Evolutionary conservation across 208 protist species (phyloP), one percentile per base, ranked within the genome.

Genomic region (Borovskyia barvae): DNA sequence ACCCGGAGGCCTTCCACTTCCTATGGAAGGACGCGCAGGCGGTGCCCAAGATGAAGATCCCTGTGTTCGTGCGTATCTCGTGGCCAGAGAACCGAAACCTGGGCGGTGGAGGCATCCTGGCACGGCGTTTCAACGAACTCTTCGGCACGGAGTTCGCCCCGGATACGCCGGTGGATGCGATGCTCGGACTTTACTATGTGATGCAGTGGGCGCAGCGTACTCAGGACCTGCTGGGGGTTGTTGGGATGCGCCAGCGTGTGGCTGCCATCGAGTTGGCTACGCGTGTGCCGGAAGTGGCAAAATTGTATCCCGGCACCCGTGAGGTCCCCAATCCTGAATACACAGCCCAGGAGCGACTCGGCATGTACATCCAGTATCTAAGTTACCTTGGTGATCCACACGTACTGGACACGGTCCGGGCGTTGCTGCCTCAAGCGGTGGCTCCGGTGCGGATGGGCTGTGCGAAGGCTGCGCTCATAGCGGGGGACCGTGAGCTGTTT

Each of bases 311-410:
- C 1, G 79, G 72, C 46, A 96, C 90, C 5, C 62, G 84, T 11
- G 90, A 96, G 73, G 77, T 96, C 49, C 90, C 90, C 3, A 96
- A 93, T 62, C 90, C 90, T 0, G 82, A 94, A 73, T 96, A 94
- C 75, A 92, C 80, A 20, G 42, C 73, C 0, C 49, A 71, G 39
- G 90, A 96, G 74, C 79, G 87, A 17, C 66, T 96, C 2, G 90
- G 90, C 3, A 96, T 96, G 90, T 85, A 96, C 59, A 35, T 96
- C 5, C 90, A 96, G 69, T 96, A 96, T 74, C 50, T 92, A 33
- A 80, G 71, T 28, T 73, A 93, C 29, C 75, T 96, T 6, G 78
- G 79, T 33, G 90, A 96, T 54, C 87, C 90, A 1, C 69, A 87
- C 29, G 73, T 94, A 14, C 37, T 62, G 12, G 32, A 71, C 6